phyloP scores from a whole-genome alignment of 768 basidiomycete genomes.

The Hydnum rufescens region DNA sequence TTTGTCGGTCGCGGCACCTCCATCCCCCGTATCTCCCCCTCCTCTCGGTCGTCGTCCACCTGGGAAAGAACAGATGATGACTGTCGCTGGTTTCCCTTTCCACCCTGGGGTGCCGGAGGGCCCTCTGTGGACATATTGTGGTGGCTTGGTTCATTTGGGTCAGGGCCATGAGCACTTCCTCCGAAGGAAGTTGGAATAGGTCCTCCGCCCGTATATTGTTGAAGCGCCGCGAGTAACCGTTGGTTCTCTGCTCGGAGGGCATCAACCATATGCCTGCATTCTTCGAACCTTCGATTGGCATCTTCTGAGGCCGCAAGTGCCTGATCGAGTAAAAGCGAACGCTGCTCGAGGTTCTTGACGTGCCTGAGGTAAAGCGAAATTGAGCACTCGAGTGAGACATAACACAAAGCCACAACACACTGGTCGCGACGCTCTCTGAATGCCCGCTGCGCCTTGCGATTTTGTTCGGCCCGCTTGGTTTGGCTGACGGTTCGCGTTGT shows the following conservation, averaged over 20 bases:
- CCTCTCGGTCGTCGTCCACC: no score
- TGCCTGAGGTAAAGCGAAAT: slow-evolving; percentile 29
- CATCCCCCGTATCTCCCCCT: no score
- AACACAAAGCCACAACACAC: slow-evolving; percentile 26
- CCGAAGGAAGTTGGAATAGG: no score
- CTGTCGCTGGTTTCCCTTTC: no score
- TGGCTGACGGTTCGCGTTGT: slow-evolving; percentile 48
- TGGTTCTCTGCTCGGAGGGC: slow-evolving; percentile 72
- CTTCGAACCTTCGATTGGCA: slow-evolving; percentile 77
- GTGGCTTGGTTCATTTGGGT: no score
- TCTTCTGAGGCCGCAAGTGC: slow-evolving; percentile 75
- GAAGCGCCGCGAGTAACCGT: slow-evolving; percentile 47
- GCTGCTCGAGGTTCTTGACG: slow-evolving; percentile 70
- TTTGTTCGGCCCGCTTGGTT: slow-evolving; percentile 84
- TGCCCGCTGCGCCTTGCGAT: slow-evolving; percentile 81
- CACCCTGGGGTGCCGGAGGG: no score
- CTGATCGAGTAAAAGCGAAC: slow-evolving; percentile 68
- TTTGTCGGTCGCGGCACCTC: no score
- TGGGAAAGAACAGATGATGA: no score
- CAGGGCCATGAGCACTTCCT: no score
- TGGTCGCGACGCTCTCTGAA: slow-evolving; percentile 81
- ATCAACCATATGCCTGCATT: slow-evolving; percentile 76
- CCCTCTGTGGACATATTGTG: no score
- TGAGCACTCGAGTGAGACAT: not conserved
- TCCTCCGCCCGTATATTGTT: not conserved